A percentile compares a stretch with the other conserved stretches of the same genome.
Conservation (phyloP, 2,329 filamentous ascomycete species). For the Aspergillus flavus region DNA sequence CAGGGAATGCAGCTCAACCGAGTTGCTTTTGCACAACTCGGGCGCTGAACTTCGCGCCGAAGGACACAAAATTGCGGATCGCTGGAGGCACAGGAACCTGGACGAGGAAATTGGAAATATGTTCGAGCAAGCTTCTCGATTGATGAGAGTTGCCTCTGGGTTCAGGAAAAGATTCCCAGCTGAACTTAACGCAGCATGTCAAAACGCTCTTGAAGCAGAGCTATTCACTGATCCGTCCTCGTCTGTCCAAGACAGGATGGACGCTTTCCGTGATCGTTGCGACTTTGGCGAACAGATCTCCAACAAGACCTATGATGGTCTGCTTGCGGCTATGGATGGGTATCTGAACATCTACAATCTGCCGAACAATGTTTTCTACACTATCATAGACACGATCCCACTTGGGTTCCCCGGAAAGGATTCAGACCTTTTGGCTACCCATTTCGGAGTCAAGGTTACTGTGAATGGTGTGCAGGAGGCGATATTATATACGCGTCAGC, state of each 20-base stretch:
- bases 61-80: slow-evolving; percentile 42
- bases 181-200: slow-evolving; percentile 68
- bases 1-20: slow-evolving; percentile 75
- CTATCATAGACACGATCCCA: slow-evolving; percentile 53
- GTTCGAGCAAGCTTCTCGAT: slow-evolving; percentile 58
- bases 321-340: slow-evolving; percentile 71
- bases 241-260: slow-evolving; percentile 73
- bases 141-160: slow-evolving; percentile 69
- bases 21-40: slow-evolving; percentile 73
- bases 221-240: slow-evolving; percentile 72
- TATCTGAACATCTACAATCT: slow-evolving; percentile 55
- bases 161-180: slow-evolving; percentile 73
- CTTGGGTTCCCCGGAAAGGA: slow-evolving; percentile 43
- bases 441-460: slow-evolving; percentile 74
- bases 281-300: slow-evolving; percentile 78
- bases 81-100: slow-evolving; percentile 49
- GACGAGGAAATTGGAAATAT: slow-evolving; percentile 54
- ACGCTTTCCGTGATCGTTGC: slow-evolving; percentile 75
- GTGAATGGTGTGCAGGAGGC: slow-evolving; percentile 79
- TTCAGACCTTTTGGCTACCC: slow-evolving; percentile 56
- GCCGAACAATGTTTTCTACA: slow-evolving; percentile 55
- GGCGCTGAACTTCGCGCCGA: slow-evolving; percentile 40
- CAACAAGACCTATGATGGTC: slow-evolving; percentile 74
- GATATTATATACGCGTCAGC: slow-evolving; percentile 69
- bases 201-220: slow-evolving; percentile 69